Evolutionary conservation across 2,329 filamentous ascomycete species (phyloP), one percentile per base, ranked within the genome.

Genomic region (Trichoderma sp.): DNA sequence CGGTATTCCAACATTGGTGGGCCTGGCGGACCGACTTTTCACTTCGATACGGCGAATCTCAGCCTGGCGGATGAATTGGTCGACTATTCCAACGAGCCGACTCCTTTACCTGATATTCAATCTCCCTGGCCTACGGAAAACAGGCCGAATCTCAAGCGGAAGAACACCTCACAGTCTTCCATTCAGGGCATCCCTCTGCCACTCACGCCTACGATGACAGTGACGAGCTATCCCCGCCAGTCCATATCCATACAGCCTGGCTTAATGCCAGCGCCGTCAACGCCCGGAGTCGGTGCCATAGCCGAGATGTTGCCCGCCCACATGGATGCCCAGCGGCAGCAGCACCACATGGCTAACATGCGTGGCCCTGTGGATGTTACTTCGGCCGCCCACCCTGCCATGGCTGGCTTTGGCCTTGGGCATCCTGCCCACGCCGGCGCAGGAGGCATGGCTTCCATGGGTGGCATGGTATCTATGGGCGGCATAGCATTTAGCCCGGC

Each of bases 31-130:
- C 84, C 88, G 67, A 82, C 84, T 0, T 86, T 84, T 71, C 81
- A 78, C 5, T 92, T 95, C 65, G 92, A 95, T 73, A 87, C 90
- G 2, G 89, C 91, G 1, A 91, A 93, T 74, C 82, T 94, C 42
- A 90, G 86, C 17, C 86, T 95, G 64, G 80, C 86, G 1, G 91
- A 94, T 72, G 84, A 90, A 1, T 78, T 84, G 8, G 79, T 89
- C 15, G 89, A 92, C 70, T 84, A 85, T 52, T 79, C 84, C 2
- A 81, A 86, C 15, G 87, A 91, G 72, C 81, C 84, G 64, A 87
- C 85, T 65, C 78, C 80, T 0, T 81, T 80, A 0, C 80, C 84
- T 60, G 84, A 83, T 64, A 72, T 85, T 0, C 84, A 85, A 64
- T 80, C 81, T 1, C 78, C 80, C 1, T 80, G 80, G 60, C 72